These are phyloP conservation scores for Calonectria pseudoturangicola DNA, from an alignment of 2,329 filamentous ascomycete genomes.

Conservation along the genomic window DNA sequence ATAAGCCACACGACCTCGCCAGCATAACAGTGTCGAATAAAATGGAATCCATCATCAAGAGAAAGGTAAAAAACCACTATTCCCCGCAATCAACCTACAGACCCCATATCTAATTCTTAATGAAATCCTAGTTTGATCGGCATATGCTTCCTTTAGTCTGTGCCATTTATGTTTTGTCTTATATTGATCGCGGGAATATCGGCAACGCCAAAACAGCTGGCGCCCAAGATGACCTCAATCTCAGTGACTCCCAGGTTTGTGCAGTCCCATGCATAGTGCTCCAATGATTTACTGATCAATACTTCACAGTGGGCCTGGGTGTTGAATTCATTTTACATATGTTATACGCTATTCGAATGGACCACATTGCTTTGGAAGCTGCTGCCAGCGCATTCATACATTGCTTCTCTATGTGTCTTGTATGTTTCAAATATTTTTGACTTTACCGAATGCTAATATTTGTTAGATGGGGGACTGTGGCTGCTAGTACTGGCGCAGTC, in stretches of 20 bases:
- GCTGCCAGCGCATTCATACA: slow-evolving; percentile 41
- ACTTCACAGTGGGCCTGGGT: slow-evolving; percentile 46
- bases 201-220: slow-evolving; percentile 49
- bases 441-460: rapidly evolving
- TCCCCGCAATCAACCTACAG: not conserved
- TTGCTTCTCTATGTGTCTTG: slow-evolving; percentile 35
- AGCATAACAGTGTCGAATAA: not conserved
- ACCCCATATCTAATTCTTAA: not conserved
- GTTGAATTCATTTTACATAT: slow-evolving; percentile 46
- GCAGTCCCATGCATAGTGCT: not conserved
- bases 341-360: slow-evolving; percentile 46
- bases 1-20: not conserved
- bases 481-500: slow-evolving; percentile 38
- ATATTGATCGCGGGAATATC: slow-evolving; percentile 49
- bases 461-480: slow-evolving; percentile 43
- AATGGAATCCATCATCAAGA: not conserved
- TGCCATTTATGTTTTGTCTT: slow-evolving; percentile 45
- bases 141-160: slow-evolving; percentile 45
- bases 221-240: slow-evolving; percentile 35
- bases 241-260: slow-evolving; percentile 31
- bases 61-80: not conserved
- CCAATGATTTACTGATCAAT: not conserved
- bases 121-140: slow-evolving; percentile 39
- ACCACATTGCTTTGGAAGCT: slow-evolving; percentile 47
- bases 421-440: not conserved